phyloP scores from a whole-genome alignment of 805 yeast species.

The Cephaloascus albidus region DNA sequence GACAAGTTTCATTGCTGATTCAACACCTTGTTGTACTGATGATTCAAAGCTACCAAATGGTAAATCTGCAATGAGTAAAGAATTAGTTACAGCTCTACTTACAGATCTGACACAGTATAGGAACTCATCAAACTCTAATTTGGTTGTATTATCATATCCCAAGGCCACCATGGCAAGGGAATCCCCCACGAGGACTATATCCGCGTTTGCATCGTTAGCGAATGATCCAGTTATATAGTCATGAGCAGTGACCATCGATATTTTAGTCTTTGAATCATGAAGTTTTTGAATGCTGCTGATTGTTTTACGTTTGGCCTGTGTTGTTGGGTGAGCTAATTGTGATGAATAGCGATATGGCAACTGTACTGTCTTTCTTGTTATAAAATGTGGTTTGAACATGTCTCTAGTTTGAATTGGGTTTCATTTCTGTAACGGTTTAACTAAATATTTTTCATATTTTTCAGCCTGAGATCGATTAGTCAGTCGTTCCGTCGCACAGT shows the following conservation, averaged over 20 bases:
- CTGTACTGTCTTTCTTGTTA: too few relatives aligned
- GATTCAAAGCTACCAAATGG: conserved; percentile 84
- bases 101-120: conserved; percentile 71
- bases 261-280: conserved; percentile 17
- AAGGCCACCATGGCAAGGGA: conserved; percentile 87
- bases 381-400: too few relatives aligned
- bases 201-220: conserved; percentile 60
- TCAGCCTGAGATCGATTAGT: too few relatives aligned
- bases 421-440: too few relatives aligned
- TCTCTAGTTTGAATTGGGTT: too few relatives aligned
- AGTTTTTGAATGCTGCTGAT: conserved; percentile 27
- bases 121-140: conserved; percentile 72
- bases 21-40: conserved; percentile 52
- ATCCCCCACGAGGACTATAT: conserved; percentile 78
- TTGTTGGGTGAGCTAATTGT: background rate
- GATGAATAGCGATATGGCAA: too few relatives aligned
- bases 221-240: conserved; percentile 70
- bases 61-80: conserved; percentile 73
- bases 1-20: conserved; percentile 45
- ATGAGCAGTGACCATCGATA: conserved; percentile 67
- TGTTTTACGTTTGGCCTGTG: conserved; percentile 10
- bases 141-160: conserved; percentile 72
- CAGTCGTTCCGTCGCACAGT: too few relatives aligned
- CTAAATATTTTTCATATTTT: too few relatives aligned
- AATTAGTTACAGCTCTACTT: conserved; percentile 52